Evolutionary conservation across 2,329 filamentous ascomycete species (phyloP), one percentile per base, ranked within the genome.

Genomic region (Exophiala sideris): DNA sequence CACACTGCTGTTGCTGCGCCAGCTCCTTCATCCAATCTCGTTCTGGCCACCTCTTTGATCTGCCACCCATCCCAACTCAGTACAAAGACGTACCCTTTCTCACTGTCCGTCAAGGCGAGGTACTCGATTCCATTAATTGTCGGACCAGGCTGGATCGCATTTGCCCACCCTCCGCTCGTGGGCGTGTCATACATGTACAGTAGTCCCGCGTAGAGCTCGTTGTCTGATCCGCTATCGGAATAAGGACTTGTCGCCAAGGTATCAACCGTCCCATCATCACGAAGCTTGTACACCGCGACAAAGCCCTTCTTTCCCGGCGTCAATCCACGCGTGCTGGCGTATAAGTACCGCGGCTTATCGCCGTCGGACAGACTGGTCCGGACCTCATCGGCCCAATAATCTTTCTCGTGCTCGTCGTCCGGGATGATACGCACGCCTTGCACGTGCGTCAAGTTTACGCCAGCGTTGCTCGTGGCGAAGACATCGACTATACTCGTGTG

Each of bases 381-480:
- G n/a, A 65, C 62, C 44, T 65, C 62, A 29, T 65, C 62, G 38
- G 62, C 62, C 62, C 62, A 65, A 48, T 59, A 65, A 3, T 57
- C 56, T 1, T 29, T 20, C 14, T 51, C 54, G 12, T 48, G 41
- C 16, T 58, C 39, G 9, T 48, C 48, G 4, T 24, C 16, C 9
- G 61, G 62, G 24, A 65, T 60, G 39, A 63, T 62, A 3, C 58
- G 51, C 16, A 63, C 58, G 40, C 54, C 61, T 42, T 65, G 61
- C 14, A 49, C 50, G 33, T 63, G 60, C 16, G 34, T 24, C 6
- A 64, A 52, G 10, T 45, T 58, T 29, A 56, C 50, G 12, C 48
- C 48, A 10, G 18, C 21, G 34, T 52, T 38, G 16, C 14, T 50
- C 29, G 60, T 54, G 8, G 54, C 50, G 36, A 64, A 65, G n/a